Conservation (phyloP, 1,139 yeast genomes). For the Petasospora fabianii region DNA sequence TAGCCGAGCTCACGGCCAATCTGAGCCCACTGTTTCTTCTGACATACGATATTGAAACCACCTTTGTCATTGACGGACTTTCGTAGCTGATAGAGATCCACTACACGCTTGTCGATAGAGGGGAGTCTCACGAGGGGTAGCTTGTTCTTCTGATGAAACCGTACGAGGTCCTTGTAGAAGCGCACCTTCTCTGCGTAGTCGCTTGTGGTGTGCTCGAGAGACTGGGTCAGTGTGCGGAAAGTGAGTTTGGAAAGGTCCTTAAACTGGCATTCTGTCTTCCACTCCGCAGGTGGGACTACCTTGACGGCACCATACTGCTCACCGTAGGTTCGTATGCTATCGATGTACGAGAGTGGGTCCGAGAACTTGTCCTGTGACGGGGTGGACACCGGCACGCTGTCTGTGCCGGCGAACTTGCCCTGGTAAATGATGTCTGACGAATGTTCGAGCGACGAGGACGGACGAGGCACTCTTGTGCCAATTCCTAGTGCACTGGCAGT, state of each 20-base stretch:
- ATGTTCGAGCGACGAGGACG: too few species aligned
- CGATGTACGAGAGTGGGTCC: slow-evolving; percentile 52
- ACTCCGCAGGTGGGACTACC: slow-evolving; percentile 33
- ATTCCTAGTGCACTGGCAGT: too few species aligned
- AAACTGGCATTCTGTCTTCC: slow-evolving; percentile 39
- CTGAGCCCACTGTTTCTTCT: slow-evolving; percentile 58
- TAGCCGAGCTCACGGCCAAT: slow-evolving; percentile 77
- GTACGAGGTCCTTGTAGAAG: slow-evolving; percentile 33
- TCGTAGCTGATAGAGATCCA: slow-evolving; percentile 52
- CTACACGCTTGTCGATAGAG: slow-evolving; percentile 51
- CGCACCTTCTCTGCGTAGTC: slow-evolving; percentile 32
- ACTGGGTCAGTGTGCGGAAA: slow-evolving; percentile 56
- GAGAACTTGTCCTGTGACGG: slow-evolving; percentile 6
- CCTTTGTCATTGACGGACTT: slow-evolving; percentile 53
- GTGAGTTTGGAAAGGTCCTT: slow-evolving; percentile 49
- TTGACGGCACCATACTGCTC: slow-evolving; percentile 66
- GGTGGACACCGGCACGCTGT: slow-evolving; percentile 4
- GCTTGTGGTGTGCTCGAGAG: slow-evolving; percentile 36
- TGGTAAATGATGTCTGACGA: too few species aligned
- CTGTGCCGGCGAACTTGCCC: not conserved
- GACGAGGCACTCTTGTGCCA: too few species aligned
- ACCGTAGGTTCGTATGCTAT: slow-evolving; percentile 43
- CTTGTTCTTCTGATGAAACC: slow-evolving; percentile 29
- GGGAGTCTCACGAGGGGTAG: slow-evolving; percentile 37
- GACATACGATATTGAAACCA: slow-evolving; percentile 53